Evolutionary conservation across 2,329 filamentous ascomycete species (phyloP).

Genomic region (Sclerotinia subarctica): DNA sequence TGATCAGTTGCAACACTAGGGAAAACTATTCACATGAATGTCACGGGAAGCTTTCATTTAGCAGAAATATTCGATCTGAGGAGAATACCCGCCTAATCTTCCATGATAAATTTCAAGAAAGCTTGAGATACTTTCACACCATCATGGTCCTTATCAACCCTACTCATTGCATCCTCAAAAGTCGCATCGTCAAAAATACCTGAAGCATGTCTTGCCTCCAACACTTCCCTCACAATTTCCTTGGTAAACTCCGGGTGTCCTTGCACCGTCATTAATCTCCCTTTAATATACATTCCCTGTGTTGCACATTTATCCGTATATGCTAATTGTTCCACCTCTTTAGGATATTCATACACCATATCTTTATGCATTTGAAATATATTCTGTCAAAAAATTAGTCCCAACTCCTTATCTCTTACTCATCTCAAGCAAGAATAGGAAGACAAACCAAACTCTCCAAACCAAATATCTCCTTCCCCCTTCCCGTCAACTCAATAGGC

Average conservation of each 20-base stretch:
- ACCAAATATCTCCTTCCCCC: constrained; percentile 70
- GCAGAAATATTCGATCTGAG: neutral
- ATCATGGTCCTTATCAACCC: constrained; percentile 69
- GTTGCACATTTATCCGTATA: constrained; percentile 64
- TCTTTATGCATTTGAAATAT: constrained; percentile 89
- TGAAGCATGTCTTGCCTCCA: constrained; percentile 59
- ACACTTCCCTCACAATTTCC: constrained; percentile 66
- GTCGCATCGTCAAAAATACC: constrained; percentile 69
- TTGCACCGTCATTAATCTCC: constrained; percentile 71
- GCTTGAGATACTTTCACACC: constrained; percentile 70
- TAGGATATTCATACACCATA: constrained; percentile 62
- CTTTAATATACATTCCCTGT: constrained; percentile 74
- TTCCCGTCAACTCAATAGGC: constrained; percentile 62
- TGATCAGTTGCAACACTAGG: neutral
- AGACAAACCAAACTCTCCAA: constrained; percentile 53
- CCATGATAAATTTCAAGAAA: constrained; percentile 73
- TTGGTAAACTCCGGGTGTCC: constrained; percentile 81
- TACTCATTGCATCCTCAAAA: constrained; percentile 64
- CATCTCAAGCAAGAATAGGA: neutral
- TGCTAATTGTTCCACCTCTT: constrained; percentile 60
- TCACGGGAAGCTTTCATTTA: neutral
- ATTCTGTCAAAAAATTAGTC: constrained; percentile 43
- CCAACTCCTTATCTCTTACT: neutral
- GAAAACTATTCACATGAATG: neutral
- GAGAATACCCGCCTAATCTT: constrained; percentile 40